These are phyloP conservation scores for Cucurbita argyrosperma DNA, from an alignment of 306 rosid species.

Conservation along the genomic window DNA sequence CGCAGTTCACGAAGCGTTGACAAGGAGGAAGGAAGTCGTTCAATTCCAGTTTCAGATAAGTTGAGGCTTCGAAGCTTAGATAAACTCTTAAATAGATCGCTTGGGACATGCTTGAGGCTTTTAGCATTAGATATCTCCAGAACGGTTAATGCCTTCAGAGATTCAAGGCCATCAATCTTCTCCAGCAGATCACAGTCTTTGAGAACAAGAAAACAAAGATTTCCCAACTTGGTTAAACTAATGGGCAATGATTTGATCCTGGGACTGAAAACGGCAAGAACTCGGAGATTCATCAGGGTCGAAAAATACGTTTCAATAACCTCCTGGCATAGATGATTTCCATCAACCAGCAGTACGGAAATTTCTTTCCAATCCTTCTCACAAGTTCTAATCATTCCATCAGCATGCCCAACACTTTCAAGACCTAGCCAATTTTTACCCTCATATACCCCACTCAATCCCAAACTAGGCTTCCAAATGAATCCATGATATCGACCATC, in stretches of 20 bases:
- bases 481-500: not conserved
- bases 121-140: constrained; percentile 25
- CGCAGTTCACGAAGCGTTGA: constrained; percentile 6
- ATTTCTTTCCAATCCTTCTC: not conserved
- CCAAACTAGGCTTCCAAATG: constrained; percentile 8
- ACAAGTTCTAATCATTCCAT: constrained; percentile 13
- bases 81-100: not conserved
- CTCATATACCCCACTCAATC: constrained; percentile 13
- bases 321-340: constrained; percentile 6
- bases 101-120: not conserved
- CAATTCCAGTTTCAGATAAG: constrained; percentile 10
- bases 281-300: not conserved
- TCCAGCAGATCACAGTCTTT: constrained; percentile 21
- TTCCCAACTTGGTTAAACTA: not conserved
- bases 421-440: constrained; percentile 6
- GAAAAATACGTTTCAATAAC: not conserved
- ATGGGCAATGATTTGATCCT: not conserved
- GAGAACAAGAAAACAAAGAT: constrained; percentile 22
- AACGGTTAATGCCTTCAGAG: not conserved
- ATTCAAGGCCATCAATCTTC: not conserved
- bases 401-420: constrained; percentile 3
- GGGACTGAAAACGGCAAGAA: constrained; percentile 18
- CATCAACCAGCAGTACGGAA: constrained; percentile 17
- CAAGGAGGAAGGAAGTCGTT: constrained; percentile 15
- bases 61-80: constrained; percentile 15